Conservation (phyloP, 352 stramenopile species). For the Hyaloperonospora brassicae region DNA sequence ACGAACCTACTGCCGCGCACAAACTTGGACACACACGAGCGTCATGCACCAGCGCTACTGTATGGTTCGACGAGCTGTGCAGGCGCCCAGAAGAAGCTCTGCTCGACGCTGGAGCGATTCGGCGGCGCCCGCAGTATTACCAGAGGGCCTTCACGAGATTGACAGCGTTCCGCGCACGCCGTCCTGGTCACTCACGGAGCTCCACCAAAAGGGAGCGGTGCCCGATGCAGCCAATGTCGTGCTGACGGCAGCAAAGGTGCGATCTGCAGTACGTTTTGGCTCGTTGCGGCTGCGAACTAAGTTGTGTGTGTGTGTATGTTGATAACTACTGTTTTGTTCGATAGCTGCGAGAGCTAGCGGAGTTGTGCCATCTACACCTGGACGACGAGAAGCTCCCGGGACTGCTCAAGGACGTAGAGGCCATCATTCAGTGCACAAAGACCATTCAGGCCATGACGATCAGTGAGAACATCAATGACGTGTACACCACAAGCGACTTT, state of each 20-base stretch:
- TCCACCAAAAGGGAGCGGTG: slow-evolving; percentile 51
- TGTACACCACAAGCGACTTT: slow-evolving; percentile 62
- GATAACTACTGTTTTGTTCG: too few relatives aligned
- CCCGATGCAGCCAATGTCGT: slow-evolving; percentile 41
- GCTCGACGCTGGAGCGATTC: slow-evolving; percentile 15
- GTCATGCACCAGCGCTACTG: slow-evolving; percentile 17
- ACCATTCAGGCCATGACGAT: slow-evolving; percentile 79
- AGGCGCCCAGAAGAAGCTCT: neutral
- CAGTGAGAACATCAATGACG: slow-evolving; percentile 72
- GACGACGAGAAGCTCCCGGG: slow-evolving; percentile 57
- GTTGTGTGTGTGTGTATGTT: slow-evolving; percentile 1
- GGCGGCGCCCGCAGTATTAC: slow-evolving; percentile 16
- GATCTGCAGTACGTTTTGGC: neutral
- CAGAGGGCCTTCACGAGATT: slow-evolving; percentile 57
- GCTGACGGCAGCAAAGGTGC: slow-evolving; percentile 54
- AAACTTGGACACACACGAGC: neutral
- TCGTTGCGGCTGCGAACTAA: neutral
- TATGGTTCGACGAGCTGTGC: slow-evolving; percentile 7
- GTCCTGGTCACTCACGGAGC: slow-evolving; percentile 74
- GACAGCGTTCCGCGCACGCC: slow-evolving; percentile 49
- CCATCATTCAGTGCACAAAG: slow-evolving; percentile 84
- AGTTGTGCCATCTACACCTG: slow-evolving; percentile 78
- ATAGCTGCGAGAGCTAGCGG: slow-evolving; percentile 65
- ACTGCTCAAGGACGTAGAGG: slow-evolving; percentile 75
- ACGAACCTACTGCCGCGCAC: neutral